Evolutionary conservation across 129 eudicot genomes (phyloP).

Genomic region (Scalesia atractyloides): DNA sequence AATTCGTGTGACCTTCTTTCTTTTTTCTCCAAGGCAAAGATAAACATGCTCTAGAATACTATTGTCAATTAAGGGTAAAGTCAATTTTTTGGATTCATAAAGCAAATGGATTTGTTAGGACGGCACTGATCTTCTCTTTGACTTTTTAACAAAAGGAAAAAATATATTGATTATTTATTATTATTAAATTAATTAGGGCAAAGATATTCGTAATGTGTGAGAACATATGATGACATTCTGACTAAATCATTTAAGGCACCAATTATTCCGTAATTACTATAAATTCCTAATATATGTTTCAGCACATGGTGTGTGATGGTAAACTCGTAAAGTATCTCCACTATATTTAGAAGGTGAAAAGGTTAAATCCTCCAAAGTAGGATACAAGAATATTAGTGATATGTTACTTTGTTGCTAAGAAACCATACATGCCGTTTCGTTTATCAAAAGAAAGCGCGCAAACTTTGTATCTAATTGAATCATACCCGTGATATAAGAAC

Average conservation of each 20-base stretch:
- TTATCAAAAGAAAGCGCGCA: too few relatives aligned
- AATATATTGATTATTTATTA: not conserved
- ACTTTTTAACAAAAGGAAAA: not conserved
- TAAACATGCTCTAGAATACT: not conserved
- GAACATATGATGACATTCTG: not conserved
- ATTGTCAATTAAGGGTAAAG: not conserved
- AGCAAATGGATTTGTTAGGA: conserved; percentile 3
- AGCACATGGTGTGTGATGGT: too few relatives aligned
- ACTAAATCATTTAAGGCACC: not conserved
- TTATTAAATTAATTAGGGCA: not conserved
- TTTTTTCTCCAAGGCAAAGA: not conserved
- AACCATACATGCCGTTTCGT: too few relatives aligned
- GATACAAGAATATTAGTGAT: too few relatives aligned
- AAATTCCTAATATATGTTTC: too few relatives aligned
- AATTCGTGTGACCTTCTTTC: not conserved
- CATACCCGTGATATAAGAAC: too few relatives aligned
- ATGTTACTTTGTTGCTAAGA: too few relatives aligned
- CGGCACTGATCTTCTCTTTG: not conserved
- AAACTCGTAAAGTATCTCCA: too few relatives aligned
- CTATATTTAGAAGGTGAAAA: too few relatives aligned
- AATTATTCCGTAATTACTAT: too few relatives aligned
- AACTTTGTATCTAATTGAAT: too few relatives aligned
- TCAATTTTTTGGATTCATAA: not conserved
- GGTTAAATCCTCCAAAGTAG: too few relatives aligned
- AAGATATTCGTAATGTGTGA: not conserved